A percentile compares a stretch with the other conserved stretches of the same genome.
Evolutionary conservation across 345 rosid species (phyloP).

Genomic region (Moricandia moricandioides): DNA sequence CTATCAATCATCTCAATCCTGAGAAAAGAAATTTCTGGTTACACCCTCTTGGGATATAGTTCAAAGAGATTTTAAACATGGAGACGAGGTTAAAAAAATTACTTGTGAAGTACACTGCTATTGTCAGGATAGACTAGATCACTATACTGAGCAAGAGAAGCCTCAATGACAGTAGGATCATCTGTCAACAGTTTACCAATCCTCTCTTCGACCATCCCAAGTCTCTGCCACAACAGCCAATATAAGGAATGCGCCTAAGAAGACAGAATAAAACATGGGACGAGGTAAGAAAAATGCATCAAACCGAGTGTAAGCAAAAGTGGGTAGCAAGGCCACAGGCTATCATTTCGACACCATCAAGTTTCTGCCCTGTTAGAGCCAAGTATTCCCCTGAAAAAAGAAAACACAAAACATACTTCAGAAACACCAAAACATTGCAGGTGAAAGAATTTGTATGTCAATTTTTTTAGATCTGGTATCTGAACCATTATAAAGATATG

Average conservation of each 20-base stretch:
- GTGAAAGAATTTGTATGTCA: slow-evolving; percentile 1
- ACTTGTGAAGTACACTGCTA: slow-evolving; percentile 66
- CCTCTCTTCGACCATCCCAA: slow-evolving; percentile 68
- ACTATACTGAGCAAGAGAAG: slow-evolving; percentile 81
- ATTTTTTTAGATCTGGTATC: not conserved
- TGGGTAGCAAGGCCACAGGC: slow-evolving; percentile 95
- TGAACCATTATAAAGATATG: slow-evolving; percentile 12
- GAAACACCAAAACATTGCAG: not conserved
- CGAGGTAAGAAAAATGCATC: slow-evolving; percentile 25
- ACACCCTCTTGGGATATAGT: not conserved
- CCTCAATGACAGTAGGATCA: slow-evolving; percentile 67
- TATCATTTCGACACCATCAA: slow-evolving; percentile 85
- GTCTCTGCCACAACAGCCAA: slow-evolving; percentile 52
- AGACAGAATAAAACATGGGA: slow-evolving; percentile 15
- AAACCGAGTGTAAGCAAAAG: slow-evolving; percentile 63
- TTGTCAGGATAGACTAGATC: slow-evolving; percentile 77
- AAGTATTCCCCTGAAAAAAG: slow-evolving; percentile 72
- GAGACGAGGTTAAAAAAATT: slow-evolving; percentile 24
- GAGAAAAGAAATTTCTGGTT: slow-evolving; percentile 17
- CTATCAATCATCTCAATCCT: slow-evolving; percentile 79
- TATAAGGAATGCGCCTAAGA: slow-evolving; percentile 8
- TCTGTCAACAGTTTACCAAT: slow-evolving; percentile 79
- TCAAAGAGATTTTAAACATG: slow-evolving; percentile 2
- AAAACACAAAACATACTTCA: slow-evolving; percentile 8
- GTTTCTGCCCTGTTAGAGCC: slow-evolving; percentile 89